Conservation (phyloP, 2,329 filamentous ascomycete species). For the Ustulina deusta region DNA sequence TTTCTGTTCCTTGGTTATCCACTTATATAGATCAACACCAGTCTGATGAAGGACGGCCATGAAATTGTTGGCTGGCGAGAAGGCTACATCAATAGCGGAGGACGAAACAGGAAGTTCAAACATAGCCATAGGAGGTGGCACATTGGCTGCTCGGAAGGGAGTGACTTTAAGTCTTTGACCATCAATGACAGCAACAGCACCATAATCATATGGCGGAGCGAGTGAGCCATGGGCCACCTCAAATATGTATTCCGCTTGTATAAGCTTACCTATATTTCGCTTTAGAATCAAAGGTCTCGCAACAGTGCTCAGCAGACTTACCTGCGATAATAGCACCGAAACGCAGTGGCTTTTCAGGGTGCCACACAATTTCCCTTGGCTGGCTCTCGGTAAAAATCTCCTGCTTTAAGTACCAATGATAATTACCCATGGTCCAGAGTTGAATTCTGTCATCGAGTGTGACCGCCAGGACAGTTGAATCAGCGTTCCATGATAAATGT, state of each 20-base stretch:
- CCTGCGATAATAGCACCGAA: slow-evolving; percentile 68
- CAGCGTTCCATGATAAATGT: slow-evolving; percentile 84
- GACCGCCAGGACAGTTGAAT: slow-evolving; percentile 92
- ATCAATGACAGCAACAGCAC: slow-evolving; percentile 85
- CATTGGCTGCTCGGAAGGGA: slow-evolving; percentile 82
- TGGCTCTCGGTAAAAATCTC: slow-evolving; percentile 69
- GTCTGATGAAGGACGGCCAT: slow-evolving; percentile 79
- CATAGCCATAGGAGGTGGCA: slow-evolving; percentile 93
- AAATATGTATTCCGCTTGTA: slow-evolving; percentile 76
- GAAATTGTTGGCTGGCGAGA: slow-evolving; percentile 72
- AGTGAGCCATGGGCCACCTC: slow-evolving; percentile 76
- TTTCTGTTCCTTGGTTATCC: slow-evolving; percentile 71
- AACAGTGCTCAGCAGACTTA: slow-evolving; percentile 50
- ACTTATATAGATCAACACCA: slow-evolving; percentile 76
- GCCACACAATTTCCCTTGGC: slow-evolving; percentile 71
- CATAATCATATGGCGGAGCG: slow-evolving; percentile 78
- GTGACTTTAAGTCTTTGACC: slow-evolving; percentile 84
- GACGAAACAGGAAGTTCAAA: slow-evolving; percentile 74
- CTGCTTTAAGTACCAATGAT: slow-evolving; percentile 98
- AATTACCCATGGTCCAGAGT: slow-evolving; percentile 97
- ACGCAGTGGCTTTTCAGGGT: slow-evolving; percentile 84
- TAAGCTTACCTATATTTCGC: slow-evolving; percentile 57
- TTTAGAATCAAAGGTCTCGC: slow-evolving; percentile 35
- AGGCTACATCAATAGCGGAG: slow-evolving; percentile 78
- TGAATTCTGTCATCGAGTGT: slow-evolving; percentile 80